Percentiles rank a stretch among this genome's conserved stretches.
phyloP scores from a whole-genome alignment of 2,329 filamentous ascomycete genomes.

The Waltergamsia citrina region DNA sequence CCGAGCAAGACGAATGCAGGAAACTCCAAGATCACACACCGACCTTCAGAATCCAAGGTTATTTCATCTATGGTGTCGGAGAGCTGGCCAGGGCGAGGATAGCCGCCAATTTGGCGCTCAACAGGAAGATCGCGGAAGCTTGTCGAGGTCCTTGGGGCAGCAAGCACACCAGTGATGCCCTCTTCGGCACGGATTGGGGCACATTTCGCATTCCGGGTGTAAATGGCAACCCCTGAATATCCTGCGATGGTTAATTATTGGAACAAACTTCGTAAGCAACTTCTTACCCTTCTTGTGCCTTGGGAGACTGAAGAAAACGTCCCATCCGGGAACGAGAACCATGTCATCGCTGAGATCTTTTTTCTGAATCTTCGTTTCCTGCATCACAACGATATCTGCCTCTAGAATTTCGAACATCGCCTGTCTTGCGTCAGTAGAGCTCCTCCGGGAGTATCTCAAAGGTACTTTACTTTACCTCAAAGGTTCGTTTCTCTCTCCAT shows the following conservation, averaged over 20 bases:
- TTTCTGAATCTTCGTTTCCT: constrained; percentile 91
- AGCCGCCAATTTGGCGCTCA: constrained; percentile 77
- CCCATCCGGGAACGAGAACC: constrained; percentile 91
- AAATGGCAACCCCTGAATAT: constrained; percentile 92
- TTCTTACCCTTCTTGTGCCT: constrained; percentile 78
- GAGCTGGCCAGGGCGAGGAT: constrained; percentile 64
- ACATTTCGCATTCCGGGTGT: constrained; percentile 80
- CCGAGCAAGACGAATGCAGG: constrained; percentile 90
- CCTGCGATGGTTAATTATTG: constrained; percentile 39
- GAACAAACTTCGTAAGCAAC: not conserved
- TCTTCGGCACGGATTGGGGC: constrained; percentile 86
- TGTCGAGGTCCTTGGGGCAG: constrained; percentile 59
- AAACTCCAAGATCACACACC: constrained; percentile 86
- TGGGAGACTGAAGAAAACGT: constrained; percentile 90
- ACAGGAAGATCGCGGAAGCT: constrained; percentile 67
- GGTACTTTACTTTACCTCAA: constrained; percentile 39
- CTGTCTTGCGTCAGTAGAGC: constrained; percentile 28
- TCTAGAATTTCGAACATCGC: constrained; percentile 92
- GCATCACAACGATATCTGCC: constrained; percentile 88
- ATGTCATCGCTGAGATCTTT: constrained; percentile 92
- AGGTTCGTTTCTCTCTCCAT: constrained; percentile 65
- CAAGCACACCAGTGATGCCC: constrained; percentile 77
- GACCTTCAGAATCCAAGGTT: constrained; percentile 79
- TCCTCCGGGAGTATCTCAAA: not conserved
- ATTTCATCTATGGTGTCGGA: constrained; percentile 54